Percentiles rank a stretch among this genome's conserved stretches.
Evolutionary conservation across 768 basidiomycete species (phyloP).

Genomic region (Dacryopinax primogenitus): DNA sequence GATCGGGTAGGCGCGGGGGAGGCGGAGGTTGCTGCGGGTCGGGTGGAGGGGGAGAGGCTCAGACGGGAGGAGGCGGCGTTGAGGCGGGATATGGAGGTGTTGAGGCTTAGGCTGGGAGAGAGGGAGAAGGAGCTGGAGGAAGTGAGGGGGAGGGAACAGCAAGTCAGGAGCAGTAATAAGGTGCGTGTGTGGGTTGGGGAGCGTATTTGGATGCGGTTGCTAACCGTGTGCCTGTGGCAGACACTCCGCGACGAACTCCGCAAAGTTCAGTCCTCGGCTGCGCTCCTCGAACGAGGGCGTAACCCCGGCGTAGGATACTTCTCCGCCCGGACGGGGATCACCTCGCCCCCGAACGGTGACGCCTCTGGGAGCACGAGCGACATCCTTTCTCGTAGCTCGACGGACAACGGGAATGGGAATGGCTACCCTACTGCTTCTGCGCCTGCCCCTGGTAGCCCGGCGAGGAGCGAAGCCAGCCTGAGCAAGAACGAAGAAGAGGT

Average conservation of each 20-base stretch:
- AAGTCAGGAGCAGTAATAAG: conserved; percentile 66
- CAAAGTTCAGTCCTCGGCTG: conserved; percentile 88
- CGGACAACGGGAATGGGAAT: neutral
- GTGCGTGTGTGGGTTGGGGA: conserved; percentile 29
- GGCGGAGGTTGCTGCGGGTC: conserved; percentile 30
- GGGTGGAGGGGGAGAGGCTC: conserved; percentile 28
- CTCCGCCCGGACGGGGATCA: neutral
- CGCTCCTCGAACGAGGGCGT: conserved; percentile 76
- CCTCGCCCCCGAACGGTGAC: conserved; percentile 7
- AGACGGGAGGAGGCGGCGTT: conserved; percentile 44
- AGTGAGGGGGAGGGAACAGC: conserved; percentile 41
- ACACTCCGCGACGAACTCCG: conserved; percentile 85
- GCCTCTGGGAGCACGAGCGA: conserved; percentile 14
- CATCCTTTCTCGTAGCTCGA: conserved; percentile 8
- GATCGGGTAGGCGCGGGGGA: conserved; percentile 25
- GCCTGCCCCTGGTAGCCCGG: neutral
- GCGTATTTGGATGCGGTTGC: conserved; percentile 11
- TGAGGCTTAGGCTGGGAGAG: conserved; percentile 35
- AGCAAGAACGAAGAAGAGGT: conserved; percentile 70
- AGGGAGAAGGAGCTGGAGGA: conserved; percentile 67
- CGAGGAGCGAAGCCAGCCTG: neutral
- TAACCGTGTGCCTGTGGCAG: conserved; percentile 30
- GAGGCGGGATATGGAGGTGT: conserved; percentile 38
- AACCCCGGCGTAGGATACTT: conserved; percentile 94
- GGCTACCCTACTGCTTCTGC: too few relatives aligned